Evolutionary conservation across 257 asterid genomes (phyloP), one percentile per base, ranked within the genome.

Genomic region (Jaltomata sinuosa): DNA sequence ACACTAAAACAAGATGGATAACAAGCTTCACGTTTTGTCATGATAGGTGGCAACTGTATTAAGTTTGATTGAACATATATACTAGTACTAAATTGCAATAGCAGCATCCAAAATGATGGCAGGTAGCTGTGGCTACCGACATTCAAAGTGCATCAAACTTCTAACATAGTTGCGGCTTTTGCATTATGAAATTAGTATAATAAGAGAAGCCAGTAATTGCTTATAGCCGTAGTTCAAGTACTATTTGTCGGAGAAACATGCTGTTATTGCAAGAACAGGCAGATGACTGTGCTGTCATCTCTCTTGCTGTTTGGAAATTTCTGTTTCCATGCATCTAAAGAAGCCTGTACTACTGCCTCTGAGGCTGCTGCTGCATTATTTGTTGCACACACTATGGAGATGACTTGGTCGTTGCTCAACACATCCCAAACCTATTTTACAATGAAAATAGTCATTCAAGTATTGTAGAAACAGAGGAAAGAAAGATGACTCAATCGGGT

Each of bases 371-470:
- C 93, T 88, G 90, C 92, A 40, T 77, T 90, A 3, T 80, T 53
- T 2, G 94, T 84, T 16, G 87, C 78, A 14, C 89, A 88, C 8
- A 95, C 97, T 62, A 91, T 85, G 2, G 89, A 80, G 67, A 86
- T 40, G 10, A 93, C 98, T 85, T 91, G 65, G 19, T 94, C 92
- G 29, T 95, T 95, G 50, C 89, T 91, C 25, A 95, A 78, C 84
- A 94, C 98, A 84, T 95, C 98, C 98, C 98, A 95, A 69, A 95
- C 97, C 99, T 95, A 59, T 67, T 65, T 53, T 4, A 49, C 14
- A 71, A 71, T 34, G 45, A 62, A 8, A 49, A 5, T 4, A 42
- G 29, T 12, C 25, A 31, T 27, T 6, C 25, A 57, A 21, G 31
- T 53, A 1, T 40, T 16, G 1, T 16, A 47, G 32, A 12, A 55